phyloP scores from a whole-genome alignment of 768 basidiomycete species.

The Nidularia sp. region DNA sequence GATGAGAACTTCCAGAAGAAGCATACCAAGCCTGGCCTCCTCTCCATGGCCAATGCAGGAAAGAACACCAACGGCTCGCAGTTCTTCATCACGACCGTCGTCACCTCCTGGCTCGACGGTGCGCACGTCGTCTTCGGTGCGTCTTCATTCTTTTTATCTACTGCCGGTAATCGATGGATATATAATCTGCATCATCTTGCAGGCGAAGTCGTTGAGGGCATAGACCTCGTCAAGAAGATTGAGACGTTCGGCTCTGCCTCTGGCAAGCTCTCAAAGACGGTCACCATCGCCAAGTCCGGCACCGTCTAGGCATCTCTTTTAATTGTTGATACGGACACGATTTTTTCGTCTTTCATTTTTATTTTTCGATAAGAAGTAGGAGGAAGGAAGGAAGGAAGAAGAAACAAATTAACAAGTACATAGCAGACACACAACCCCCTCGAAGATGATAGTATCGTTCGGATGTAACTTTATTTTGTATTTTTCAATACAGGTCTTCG shows the following conservation, averaged over 20 bases:
- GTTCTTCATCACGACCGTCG: slow-evolving; percentile 88
- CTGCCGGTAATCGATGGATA: background rate
- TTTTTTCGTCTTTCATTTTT: no score
- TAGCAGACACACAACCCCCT: no score
- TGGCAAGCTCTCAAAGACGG: slow-evolving; percentile 35
- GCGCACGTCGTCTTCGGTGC: slow-evolving; percentile 84
- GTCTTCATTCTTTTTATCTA: slow-evolving; percentile 7
- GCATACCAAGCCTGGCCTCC: slow-evolving; percentile 65
- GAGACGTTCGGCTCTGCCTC: slow-evolving; percentile 32
- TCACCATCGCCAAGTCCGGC: slow-evolving; percentile 58
- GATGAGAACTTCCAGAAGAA: slow-evolving; percentile 84
- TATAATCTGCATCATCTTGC: background rate
- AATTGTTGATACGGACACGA: no score
- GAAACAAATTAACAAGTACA: no score
- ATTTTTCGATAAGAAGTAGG: no score
- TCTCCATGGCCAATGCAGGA: slow-evolving; percentile 82
- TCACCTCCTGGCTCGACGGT: slow-evolving; percentile 77
- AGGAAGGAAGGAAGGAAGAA: no score
- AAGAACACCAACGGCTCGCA: slow-evolving; percentile 81
- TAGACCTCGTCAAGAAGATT: slow-evolving; percentile 47
- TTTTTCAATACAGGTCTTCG: no score
- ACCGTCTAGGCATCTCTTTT: slow-evolving; percentile 21
- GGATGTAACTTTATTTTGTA: no score
- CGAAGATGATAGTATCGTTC: no score
- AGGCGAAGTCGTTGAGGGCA: slow-evolving; percentile 67